A percentile compares a stretch with the other conserved stretches of the same genome.
Conservation (phyloP, 768 basidiomycete species). For the Fibroporia radiculosa region DNA sequence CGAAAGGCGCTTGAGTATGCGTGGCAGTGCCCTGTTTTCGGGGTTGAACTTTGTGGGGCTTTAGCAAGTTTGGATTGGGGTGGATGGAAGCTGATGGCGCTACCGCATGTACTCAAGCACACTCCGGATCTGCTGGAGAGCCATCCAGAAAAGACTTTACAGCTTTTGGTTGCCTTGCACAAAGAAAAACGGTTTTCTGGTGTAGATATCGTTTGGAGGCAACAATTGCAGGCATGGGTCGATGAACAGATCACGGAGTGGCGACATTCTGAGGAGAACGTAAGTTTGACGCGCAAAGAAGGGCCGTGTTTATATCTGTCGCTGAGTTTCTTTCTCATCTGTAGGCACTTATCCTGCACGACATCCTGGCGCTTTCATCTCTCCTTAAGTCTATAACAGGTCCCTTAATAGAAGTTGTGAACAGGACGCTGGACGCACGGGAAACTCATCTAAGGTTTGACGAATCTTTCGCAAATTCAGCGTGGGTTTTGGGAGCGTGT, state of each 20-base stretch:
- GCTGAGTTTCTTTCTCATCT: background rate
- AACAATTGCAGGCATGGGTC: constrained; percentile 44
- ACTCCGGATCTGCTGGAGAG: constrained; percentile 38
- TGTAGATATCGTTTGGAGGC: constrained; percentile 53
- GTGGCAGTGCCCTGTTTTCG: constrained; percentile 37
- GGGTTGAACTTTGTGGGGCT: constrained; percentile 47
- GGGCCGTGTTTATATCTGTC: background rate
- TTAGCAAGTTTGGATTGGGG: constrained; percentile 65
- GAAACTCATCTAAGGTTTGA: constrained; percentile 23
- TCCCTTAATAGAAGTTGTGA: constrained; percentile 38
- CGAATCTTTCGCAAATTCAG: constrained; percentile 31
- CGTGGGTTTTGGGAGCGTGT: constrained; percentile 56
- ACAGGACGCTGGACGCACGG: constrained; percentile 27
- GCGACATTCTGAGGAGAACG: constrained; percentile 32
- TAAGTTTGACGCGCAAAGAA: too few relatives aligned
- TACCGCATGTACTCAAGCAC: constrained; percentile 49
- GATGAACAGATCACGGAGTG: constrained; percentile 35
- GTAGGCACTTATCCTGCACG: constrained; percentile 44
- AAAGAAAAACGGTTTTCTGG: constrained; percentile 44
- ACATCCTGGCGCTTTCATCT: constrained; percentile 44
- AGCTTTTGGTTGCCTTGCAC: constrained; percentile 43
- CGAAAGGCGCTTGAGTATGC: constrained; percentile 47
- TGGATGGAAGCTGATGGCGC: constrained; percentile 66
- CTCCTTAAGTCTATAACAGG: constrained; percentile 40
- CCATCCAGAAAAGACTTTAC: constrained; percentile 35